Evolutionary conservation across 805 yeast species (phyloP), one percentile per base, ranked within the genome.

Genomic region (Monosporozyma aerobia): DNA sequence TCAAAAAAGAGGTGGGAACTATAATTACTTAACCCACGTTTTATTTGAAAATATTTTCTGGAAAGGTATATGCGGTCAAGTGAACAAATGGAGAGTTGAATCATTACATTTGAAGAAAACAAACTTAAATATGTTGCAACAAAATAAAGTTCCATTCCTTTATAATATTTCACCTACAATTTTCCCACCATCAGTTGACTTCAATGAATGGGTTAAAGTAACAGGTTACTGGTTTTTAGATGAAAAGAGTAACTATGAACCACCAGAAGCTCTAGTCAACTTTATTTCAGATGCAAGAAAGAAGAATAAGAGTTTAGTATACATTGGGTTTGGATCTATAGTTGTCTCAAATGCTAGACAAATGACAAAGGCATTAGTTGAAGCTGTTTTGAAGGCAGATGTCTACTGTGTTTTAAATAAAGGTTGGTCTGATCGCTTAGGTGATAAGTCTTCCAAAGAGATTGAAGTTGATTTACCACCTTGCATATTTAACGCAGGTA

Each of bases 171-270:
- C 96, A 1, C 97, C 96, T 3, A 75, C 85, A 0, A 85, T 92
- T 2, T 81, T 92, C 59, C 96, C 96, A 1, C 96, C 97, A 0
- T 84, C 96, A 2, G 85, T 90, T 44, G 98, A 92, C 68, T 90
- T 86, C 68, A 85, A 89, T 14, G 97, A 89, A 65, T 92, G 97
- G 97, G 80, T 92, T n/a, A 86, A 78, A 59, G 96, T 90, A 10
- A 87, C 97, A 0, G 98, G 98, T 0, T 92, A 92, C 65, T 92
- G 98, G 98, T 87, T 89, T 60, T 72, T 92, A 59, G 85, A 90
- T 61, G 90, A 87, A 59, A 73, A 76, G 32, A 68, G 69, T 2
- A 67, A 66, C 0, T 87, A 79, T 63, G 63, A 69, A 2, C 95
- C 96, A 2, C 86, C 89, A 1, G 58, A 68, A 8, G 81, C 70